These are phyloP conservation scores for Paracamarosporium sp. DNA, from an alignment of 2,329 filamentous ascomycete species.

Conservation along the genomic window DNA sequence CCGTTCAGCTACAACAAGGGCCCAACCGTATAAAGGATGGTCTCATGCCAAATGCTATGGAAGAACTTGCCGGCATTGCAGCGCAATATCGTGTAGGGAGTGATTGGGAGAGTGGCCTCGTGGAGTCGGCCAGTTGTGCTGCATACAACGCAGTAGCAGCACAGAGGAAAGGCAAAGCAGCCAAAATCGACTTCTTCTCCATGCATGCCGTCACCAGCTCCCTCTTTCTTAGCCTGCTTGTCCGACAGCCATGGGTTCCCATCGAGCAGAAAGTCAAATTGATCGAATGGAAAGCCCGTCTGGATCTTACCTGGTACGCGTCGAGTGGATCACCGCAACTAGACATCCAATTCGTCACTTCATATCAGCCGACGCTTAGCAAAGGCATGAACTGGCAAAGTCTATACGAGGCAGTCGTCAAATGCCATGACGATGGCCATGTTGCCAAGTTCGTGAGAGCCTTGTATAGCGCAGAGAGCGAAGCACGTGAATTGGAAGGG, in stretches of 20 bases:
- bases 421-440: slow-evolving; percentile 45
- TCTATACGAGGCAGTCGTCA: slow-evolving; percentile 29
- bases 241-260: slow-evolving; percentile 39
- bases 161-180: slow-evolving; percentile 9
- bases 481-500: slow-evolving; percentile 9
- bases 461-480: slow-evolving; percentile 35
- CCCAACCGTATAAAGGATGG: too few species aligned
- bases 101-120: slow-evolving; percentile 1
- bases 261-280: slow-evolving; percentile 31
- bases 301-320: slow-evolving; percentile 31
- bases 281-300: slow-evolving; percentile 31
- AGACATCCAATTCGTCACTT: slow-evolving; percentile 17
- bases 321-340: slow-evolving; percentile 20
- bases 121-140: slow-evolving; percentile 12
- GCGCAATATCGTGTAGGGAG: not conserved
- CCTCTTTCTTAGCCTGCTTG: slow-evolving; percentile 41
- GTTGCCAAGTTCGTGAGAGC: slow-evolving; percentile 45
- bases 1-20: too few species aligned
- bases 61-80: not conserved
- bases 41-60: too few species aligned
- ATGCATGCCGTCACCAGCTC: slow-evolving; percentile 43
- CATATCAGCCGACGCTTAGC: slow-evolving; percentile 26
- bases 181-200: slow-evolving; percentile 37
- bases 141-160: slow-evolving; percentile 15
- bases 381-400: slow-evolving; percentile 26